Percentiles rank a stretch among this genome's conserved stretches.
These are phyloP conservation scores for Aquilaria sinensis DNA, from an alignment of 345 rosid species.

Conservation along the genomic window DNA sequence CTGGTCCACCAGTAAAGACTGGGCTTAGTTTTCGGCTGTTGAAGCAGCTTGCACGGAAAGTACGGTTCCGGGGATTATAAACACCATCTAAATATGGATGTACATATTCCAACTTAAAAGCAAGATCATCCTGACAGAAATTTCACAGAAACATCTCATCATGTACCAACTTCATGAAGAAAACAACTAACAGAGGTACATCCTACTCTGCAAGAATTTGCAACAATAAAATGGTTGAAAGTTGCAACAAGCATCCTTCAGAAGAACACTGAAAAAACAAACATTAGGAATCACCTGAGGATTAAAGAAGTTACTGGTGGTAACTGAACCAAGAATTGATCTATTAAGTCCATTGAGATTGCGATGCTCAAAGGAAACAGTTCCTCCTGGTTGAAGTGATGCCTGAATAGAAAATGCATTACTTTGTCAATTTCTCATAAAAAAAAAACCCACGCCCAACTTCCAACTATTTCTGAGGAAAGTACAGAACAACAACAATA, in stretches of 20 bases:
- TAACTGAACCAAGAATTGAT: constrained; percentile 88
- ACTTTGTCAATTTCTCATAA: not conserved
- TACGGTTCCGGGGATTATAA: constrained; percentile 72
- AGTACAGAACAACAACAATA: not conserved
- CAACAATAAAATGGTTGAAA: not conserved
- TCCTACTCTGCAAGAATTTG: no score
- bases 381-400: constrained; percentile 96
- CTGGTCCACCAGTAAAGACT: constrained; percentile 97
- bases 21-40: constrained; percentile 97
- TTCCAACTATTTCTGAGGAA: constrained; percentile 3
- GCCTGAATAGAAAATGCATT: constrained; percentile 39
- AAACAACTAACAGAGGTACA: not conserved
- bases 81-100: constrained; percentile 97
- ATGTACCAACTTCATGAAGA: not conserved
- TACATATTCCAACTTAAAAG: constrained; percentile 96
- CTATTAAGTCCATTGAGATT: constrained; percentile 90
- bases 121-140: constrained; percentile 80
- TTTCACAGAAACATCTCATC: constrained; percentile 3
- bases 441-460: not conserved
- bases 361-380: constrained; percentile 93
- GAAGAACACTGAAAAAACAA: not conserved
- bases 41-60: constrained; percentile 81
- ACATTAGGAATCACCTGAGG: constrained; percentile 52
- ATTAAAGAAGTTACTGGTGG: constrained; percentile 92
- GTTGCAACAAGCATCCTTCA: not conserved